Conservation (phyloP, 371 early-diverging fungal genomes). For the Circinella umbellata region DNA sequence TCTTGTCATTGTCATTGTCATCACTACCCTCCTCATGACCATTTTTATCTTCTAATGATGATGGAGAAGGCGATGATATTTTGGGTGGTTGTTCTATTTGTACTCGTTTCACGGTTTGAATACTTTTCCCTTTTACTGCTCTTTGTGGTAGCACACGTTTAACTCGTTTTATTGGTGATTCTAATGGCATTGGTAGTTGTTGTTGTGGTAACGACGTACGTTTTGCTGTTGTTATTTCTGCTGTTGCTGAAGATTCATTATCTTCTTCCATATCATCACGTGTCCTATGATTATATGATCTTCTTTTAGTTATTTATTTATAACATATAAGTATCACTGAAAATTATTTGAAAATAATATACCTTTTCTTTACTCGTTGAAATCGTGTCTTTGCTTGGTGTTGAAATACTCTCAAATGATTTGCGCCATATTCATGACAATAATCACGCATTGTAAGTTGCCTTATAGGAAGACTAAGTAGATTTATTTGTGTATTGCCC, state of each 20-base stretch:
- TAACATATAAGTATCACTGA: neutral
- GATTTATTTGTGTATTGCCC: conserved; percentile 31
- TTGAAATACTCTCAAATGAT: conserved; percentile 21
- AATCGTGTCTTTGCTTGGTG: conserved; percentile 15
- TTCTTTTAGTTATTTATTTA: neutral
- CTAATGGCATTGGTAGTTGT: neutral
- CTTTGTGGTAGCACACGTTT: neutral
- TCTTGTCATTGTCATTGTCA: neutral
- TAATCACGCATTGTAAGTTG: conserved; percentile 37
- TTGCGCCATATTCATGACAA: conserved; percentile 31
- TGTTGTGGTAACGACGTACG: neutral
- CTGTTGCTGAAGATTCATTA: neutral
- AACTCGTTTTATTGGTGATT: neutral
- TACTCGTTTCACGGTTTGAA: neutral
- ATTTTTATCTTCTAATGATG: neutral
- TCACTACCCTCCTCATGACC: neutral
- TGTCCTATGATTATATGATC: neutral
- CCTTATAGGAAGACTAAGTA: conserved; percentile 25
- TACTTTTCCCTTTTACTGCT: neutral
- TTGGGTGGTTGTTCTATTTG: neutral
- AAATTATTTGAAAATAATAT: neutral
- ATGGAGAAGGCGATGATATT: too few relatives aligned
- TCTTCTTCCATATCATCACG: conserved; percentile 12
- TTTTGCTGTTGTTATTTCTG: neutral
- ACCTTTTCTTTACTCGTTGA: conserved; percentile 13